A percentile compares a stretch with the other conserved stretches of the same genome.
Conservation (phyloP, 2,329 filamentous ascomycete species). For the Zymoseptoria tritici region DNA sequence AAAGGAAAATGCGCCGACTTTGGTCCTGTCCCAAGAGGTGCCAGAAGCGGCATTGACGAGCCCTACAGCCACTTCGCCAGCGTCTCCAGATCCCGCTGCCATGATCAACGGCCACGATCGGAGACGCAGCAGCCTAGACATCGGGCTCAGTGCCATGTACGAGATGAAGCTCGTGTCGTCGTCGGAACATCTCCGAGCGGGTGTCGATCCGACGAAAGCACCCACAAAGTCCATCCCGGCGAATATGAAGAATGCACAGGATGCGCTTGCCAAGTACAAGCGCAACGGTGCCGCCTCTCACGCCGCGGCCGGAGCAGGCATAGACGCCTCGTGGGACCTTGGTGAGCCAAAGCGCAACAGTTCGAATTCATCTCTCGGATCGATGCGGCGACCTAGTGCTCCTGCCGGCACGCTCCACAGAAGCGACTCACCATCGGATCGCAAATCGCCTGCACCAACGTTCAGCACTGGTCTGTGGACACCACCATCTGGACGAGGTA, state of each 20-base stretch:
- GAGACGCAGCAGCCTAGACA: conserved; percentile 35
- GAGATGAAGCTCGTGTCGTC: conserved; percentile 69
- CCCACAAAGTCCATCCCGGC: conserved; percentile 7
- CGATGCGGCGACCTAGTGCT: conserved; percentile 15
- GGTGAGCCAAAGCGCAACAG: conserved; percentile 19
- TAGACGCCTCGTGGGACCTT: conserved; percentile 13
- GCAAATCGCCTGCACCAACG: conserved; percentile 27
- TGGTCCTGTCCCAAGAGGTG: neutral
- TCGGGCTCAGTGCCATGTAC: conserved; percentile 52
- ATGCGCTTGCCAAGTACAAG: conserved; percentile 15
- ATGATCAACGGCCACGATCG: conserved; percentile 24
- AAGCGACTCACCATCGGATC: conserved; percentile 16
- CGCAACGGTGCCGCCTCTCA: conserved; percentile 9
- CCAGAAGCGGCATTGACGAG: neutral
- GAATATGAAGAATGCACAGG: conserved; percentile 12
- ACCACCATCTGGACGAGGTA: conserved; percentile 19
- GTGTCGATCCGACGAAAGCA: conserved; percentile 33
- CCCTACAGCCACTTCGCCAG: neutral
- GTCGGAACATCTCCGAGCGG: conserved; percentile 61
- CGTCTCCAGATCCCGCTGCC: conserved; percentile 16
- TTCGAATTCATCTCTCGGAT: conserved; percentile 16
- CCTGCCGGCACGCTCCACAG: conserved; percentile 16
- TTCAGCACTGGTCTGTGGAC: conserved; percentile 34
- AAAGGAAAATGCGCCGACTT: conserved; percentile 35
- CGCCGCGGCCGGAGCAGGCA: conserved; percentile 11